phyloP scores from a whole-genome alignment of 768 basidiomycete genomes.

The Suillus luteus region DNA sequence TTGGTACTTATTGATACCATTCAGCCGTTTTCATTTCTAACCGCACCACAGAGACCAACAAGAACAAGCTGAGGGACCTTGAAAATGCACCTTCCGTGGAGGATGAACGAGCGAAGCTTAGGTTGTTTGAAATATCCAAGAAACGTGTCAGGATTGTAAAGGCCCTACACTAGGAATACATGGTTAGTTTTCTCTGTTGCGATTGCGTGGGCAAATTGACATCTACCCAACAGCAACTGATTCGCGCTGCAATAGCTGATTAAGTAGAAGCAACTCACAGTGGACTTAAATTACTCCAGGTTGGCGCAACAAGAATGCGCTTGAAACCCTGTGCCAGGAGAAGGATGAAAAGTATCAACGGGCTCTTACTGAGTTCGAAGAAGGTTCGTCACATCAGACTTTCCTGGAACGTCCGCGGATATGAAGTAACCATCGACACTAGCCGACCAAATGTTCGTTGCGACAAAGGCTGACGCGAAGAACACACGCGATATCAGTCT shows the following conservation, averaged over 20 bases:
- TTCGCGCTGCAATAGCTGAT: conserved; percentile 55
- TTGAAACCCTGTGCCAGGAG: conserved; percentile 56
- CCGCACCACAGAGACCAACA: conserved; percentile 29
- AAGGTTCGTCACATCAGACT: conserved; percentile 41
- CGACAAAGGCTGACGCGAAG: conserved; percentile 49
- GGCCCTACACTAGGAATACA: no score
- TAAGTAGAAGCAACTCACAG: conserved; percentile 57
- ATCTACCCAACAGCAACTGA: conserved; percentile 46
- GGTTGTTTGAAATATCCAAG: conserved; percentile 47
- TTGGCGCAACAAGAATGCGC: conserved; percentile 59
- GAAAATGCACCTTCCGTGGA: conserved; percentile 50
- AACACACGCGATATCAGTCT: conserved; percentile 40
- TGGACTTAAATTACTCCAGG: conserved; percentile 65
- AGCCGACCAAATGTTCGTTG: conserved; percentile 54
- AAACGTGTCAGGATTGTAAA: conserved; percentile 54
- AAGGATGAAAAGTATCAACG: conserved; percentile 60
- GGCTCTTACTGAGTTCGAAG: conserved; percentile 53
- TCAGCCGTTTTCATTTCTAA: conserved; percentile 10
- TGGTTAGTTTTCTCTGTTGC: conserved; percentile 40
- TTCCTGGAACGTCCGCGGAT: conserved; percentile 13
- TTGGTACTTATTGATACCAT: conserved; percentile 36
- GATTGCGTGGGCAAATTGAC: conserved; percentile 3
- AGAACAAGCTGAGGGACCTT: conserved; percentile 41
- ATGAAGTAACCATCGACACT: conserved; percentile 12
- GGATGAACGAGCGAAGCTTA: conserved; percentile 43